Evolutionary conservation across 805 yeast species (phyloP), one percentile per base, ranked within the genome.

Genomic region (Kodamaea kakaduensis): DNA sequence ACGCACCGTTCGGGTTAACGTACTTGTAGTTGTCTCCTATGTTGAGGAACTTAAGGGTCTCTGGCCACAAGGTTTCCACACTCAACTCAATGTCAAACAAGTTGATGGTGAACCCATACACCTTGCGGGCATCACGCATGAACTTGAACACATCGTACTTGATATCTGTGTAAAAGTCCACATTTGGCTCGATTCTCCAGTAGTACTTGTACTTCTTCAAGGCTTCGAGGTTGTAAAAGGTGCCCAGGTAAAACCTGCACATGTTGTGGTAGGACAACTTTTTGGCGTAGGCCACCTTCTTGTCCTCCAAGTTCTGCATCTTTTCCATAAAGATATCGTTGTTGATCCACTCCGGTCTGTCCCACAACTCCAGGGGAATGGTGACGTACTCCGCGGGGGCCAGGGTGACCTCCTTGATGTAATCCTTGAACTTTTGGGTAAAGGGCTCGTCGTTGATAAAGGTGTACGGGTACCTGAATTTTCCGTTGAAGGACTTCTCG

Each of bases 131-230:
- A 17, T 68, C 75, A 41, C 75, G 75, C 81, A 84, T 71, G 55
- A 80, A 83, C 48, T 75, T 78, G 65, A 84, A 84, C 8, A 84
- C 79, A 47, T 86, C 95, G 51, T 86, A 85, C 36, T 83, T 75
- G 27, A 85, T 59, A 36, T 78, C 75, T 49, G 86, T 78, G 51
- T 65, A 82, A 51, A 80, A 84, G 17, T 70, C 66, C 1, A 86
- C 84, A 22, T 62, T 63, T 6, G 95, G 95, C 57, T 85, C 95
- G 31, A 85, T 66, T 42, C 95, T 65, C 95, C 94, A 85, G 51
- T 81, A 82, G 59, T 80, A 85, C 46, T 67, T 71, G 59, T 70
- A 81, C 40, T 83, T 65, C 40, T 68, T 61, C 51, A 85, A 54
- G 37, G 74, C 69, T 9, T 84, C 84, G 42, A 81, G 74, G 32